phyloP scores from a whole-genome alignment of 495 filamentous ascomycete genomes.

The Oleoguttula mirabilis region DNA sequence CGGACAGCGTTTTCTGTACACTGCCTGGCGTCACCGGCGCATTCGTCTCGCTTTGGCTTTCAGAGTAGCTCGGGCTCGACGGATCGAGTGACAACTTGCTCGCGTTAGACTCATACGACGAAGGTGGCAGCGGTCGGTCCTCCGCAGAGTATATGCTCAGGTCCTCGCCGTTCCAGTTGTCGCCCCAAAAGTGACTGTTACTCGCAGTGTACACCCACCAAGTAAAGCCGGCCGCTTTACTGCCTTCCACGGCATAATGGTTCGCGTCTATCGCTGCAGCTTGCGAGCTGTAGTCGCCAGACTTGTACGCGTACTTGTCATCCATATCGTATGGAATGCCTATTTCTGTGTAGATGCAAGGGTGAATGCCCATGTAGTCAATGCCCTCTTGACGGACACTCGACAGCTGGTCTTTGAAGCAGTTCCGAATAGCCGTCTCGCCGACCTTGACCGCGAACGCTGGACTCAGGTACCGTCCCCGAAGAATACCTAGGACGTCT shows the following conservation, averaged over 20 bases:
- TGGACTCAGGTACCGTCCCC: slow-evolving; percentile 76
- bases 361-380: slow-evolving; percentile 80
- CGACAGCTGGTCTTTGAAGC: slow-evolving; percentile 80
- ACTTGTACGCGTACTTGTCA: slow-evolving; percentile 83
- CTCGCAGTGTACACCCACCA: slow-evolving; percentile 75
- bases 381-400: slow-evolving; percentile 80
- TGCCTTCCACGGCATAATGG: slow-evolving; percentile 80
- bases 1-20: slow-evolving; percentile 55
- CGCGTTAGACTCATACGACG: slow-evolving; percentile 9
- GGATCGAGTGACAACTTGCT: slow-evolving; percentile 37
- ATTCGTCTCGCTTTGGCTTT: slow-evolving; percentile 32
- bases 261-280: slow-evolving; percentile 94
- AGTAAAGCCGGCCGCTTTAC: slow-evolving; percentile 67
- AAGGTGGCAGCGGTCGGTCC: slow-evolving; percentile 50
- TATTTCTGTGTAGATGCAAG: slow-evolving; percentile 86
- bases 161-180: slow-evolving; percentile 97
- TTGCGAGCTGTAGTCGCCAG: slow-evolving; percentile 92
- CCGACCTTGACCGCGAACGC: slow-evolving; percentile 86
- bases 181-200: slow-evolving; percentile 83
- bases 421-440: slow-evolving; percentile 91
- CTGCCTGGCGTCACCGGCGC: slow-evolving; percentile 48
- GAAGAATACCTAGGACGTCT: slow-evolving; percentile 82
- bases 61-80: slow-evolving; percentile 46
- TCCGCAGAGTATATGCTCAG: slow-evolving; percentile 79
- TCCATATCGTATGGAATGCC: slow-evolving; percentile 99